These are phyloP conservation scores for Magnolia kwangsiensis DNA, from an alignment of 164 flowering plant genomes.

Conservation along the genomic window DNA sequence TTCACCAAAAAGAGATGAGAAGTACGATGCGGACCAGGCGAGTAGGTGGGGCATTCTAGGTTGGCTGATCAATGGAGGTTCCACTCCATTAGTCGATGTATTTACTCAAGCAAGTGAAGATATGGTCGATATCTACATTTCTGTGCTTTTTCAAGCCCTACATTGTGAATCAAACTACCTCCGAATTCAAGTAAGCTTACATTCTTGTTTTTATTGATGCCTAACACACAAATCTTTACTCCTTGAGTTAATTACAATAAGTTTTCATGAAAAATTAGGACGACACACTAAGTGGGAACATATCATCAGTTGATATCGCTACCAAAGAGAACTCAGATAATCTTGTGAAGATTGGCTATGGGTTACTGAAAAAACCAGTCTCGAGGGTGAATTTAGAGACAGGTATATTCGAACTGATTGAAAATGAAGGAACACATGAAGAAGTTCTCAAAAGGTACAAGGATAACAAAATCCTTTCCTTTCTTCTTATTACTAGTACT, in stretches of 20 bases:
- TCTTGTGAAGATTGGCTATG: conserved; percentile 33
- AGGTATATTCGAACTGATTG: conserved; percentile 26
- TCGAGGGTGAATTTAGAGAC: conserved; percentile 45
- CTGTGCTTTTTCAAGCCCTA: conserved; percentile 4
- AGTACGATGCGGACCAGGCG: neutral
- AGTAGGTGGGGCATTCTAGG: conserved; percentile 3
- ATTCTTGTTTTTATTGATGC: neutral
- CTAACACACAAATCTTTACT: neutral
- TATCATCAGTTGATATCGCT: conserved; percentile 33
- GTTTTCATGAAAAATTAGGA: neutral
- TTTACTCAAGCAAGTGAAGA: conserved; percentile 10
- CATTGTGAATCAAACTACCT: conserved; percentile 4
- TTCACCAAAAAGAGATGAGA: neutral
- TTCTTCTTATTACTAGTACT: neutral
- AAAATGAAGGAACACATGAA: conserved; percentile 42
- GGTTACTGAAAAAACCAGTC: conserved; percentile 36
- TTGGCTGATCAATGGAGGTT: neutral
- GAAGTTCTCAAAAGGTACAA: conserved; percentile 38
- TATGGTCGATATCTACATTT: conserved; percentile 11
- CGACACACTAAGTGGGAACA: conserved; percentile 30
- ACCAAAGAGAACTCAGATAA: conserved; percentile 14
- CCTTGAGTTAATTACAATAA: too few species aligned
- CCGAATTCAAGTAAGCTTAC: conserved; percentile 1
- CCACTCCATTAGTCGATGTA: neutral
- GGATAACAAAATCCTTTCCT: neutral